These are phyloP conservation scores for Edaphochlamys debaryana DNA, from an alignment of 139 green algal genomes.

Conservation along the genomic window DNA sequence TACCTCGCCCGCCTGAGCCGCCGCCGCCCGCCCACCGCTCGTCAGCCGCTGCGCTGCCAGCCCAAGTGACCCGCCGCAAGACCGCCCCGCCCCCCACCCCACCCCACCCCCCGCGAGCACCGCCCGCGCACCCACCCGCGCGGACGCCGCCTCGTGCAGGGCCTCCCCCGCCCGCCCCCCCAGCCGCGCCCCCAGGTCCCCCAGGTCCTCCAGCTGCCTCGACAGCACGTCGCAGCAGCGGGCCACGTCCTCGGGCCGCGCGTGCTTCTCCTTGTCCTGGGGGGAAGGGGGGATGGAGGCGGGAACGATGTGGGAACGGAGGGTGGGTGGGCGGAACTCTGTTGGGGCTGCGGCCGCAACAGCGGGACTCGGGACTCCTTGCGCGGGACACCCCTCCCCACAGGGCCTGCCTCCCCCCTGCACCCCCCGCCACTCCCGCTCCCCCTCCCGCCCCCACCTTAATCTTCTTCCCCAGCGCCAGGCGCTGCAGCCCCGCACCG, in stretches of 20 bases:
- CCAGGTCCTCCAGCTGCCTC: constrained; percentile 65
- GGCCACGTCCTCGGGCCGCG: constrained; percentile 75
- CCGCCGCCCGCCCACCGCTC: not conserved
- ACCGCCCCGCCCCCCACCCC: not conserved
- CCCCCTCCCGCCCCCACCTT: constrained; percentile 28
- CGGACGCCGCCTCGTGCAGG: constrained; percentile 53
- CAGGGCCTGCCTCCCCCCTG: too few species aligned
- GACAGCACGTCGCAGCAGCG: constrained; percentile 62
- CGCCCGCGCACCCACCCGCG: constrained; percentile 5
- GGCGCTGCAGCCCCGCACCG: constrained; percentile 36
- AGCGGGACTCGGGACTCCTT: too few species aligned
- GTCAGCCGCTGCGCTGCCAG: too few species aligned
- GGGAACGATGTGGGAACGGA: not conserved
- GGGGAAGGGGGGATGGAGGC: not conserved
- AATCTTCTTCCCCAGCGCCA: constrained; percentile 45
- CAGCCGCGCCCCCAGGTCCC: constrained; percentile 65
- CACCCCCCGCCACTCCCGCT: too few species aligned
- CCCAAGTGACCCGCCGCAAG: not conserved
- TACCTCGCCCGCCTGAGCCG: too few species aligned
- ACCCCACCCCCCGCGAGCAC: not conserved
- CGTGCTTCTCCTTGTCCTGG: constrained; percentile 63
- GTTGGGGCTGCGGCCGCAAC: too few species aligned
- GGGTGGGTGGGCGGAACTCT: not conserved
- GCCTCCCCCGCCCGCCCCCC: constrained; percentile 68
- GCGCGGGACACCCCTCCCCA: not conserved